A percentile compares a stretch with the other conserved stretches of the same genome.
phyloP scores from a whole-genome alignment of 345 rosid species.

The Draba incana region DNA sequence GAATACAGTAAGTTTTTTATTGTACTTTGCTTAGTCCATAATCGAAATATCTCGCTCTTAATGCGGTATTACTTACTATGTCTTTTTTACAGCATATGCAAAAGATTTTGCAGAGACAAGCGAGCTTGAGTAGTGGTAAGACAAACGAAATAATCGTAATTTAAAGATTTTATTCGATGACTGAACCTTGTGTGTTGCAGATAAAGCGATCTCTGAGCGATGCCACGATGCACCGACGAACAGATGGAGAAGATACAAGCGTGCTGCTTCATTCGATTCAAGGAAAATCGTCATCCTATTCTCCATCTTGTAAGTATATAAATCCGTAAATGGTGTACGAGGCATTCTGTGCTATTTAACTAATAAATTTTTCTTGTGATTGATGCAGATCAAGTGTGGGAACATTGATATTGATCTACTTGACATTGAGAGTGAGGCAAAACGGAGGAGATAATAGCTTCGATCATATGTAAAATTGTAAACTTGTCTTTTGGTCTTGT shows the following conservation, averaged over 20 bases:
- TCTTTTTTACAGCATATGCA: constrained; percentile 55
- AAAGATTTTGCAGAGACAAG: constrained; percentile 80
- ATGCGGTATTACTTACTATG: background rate
- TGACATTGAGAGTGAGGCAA: constrained; percentile 77
- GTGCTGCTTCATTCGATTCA: constrained; percentile 83
- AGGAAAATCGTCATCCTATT: constrained; percentile 81
- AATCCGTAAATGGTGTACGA: background rate
- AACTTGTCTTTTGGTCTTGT: background rate
- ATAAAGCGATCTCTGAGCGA: constrained; percentile 61
- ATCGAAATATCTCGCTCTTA: constrained; percentile 13
- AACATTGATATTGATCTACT: constrained; percentile 78
- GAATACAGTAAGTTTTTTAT: constrained; percentile 48
- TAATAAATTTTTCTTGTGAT: background rate
- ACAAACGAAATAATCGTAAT: no score
- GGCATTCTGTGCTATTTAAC: background rate
- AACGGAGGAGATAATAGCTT: constrained; percentile 57
- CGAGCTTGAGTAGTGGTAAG: constrained; percentile 68
- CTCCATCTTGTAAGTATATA: constrained; percentile 72
- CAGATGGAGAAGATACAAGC: constrained; percentile 89
- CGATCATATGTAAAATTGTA: constrained; percentile 47
- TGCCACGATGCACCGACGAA: constrained; percentile 67
- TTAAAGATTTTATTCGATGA: background rate
- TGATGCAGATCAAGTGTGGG: constrained; percentile 85
- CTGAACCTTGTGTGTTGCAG: constrained; percentile 44
- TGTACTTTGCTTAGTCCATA: constrained; percentile 11